These are phyloP conservation scores for Coprinopsis sp. DNA, from an alignment of 768 basidiomycete genomes.

Conservation along the genomic window DNA sequence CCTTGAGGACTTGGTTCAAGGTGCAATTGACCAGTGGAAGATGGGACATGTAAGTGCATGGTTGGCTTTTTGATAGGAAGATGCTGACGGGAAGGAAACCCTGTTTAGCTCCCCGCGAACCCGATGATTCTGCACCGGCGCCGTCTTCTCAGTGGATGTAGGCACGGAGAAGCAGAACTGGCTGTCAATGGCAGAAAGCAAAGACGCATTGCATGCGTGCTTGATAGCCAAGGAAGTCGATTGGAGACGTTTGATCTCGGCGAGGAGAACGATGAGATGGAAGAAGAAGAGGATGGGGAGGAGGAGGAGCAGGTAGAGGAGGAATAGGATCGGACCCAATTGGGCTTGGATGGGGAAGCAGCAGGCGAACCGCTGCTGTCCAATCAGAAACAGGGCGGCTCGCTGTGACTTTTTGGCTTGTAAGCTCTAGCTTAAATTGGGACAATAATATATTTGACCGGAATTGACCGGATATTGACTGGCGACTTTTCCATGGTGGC, in stretches of 20 bases:
- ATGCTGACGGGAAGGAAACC: slow-evolving; percentile 2
- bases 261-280: slow-evolving; percentile 54
- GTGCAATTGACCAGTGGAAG: slow-evolving; percentile 8
- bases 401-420: slow-evolving; percentile 30
- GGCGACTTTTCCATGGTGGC: slow-evolving; percentile 28
- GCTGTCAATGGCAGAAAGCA: slow-evolving; percentile 73
- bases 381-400: slow-evolving; percentile 22
- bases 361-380: slow-evolving; percentile 20
- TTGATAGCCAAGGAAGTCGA: slow-evolving; percentile 56
- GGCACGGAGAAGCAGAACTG: slow-evolving; percentile 28
- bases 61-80: neutral
- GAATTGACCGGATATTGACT: slow-evolving; percentile 38
- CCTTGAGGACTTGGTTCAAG: slow-evolving; percentile 2
- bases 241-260: slow-evolving; percentile 79
- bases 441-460: slow-evolving; percentile 19
- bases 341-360: slow-evolving; percentile 23
- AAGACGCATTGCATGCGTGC: slow-evolving; percentile 69
- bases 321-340: slow-evolving; percentile 26
- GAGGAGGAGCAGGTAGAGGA: slow-evolving; percentile 27
- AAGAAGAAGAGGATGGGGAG: too few species aligned
- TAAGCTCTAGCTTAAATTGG: slow-evolving; percentile 33
- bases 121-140: slow-evolving; percentile 3
- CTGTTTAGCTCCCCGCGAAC: slow-evolving; percentile 3
- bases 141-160: slow-evolving; percentile 1
- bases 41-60: slow-evolving; percentile 4